Percentiles rank a stretch among this genome's conserved stretches.
Conservation (phyloP, 768 basidiomycete species). For the Asterophora lycoperdoides region DNA sequence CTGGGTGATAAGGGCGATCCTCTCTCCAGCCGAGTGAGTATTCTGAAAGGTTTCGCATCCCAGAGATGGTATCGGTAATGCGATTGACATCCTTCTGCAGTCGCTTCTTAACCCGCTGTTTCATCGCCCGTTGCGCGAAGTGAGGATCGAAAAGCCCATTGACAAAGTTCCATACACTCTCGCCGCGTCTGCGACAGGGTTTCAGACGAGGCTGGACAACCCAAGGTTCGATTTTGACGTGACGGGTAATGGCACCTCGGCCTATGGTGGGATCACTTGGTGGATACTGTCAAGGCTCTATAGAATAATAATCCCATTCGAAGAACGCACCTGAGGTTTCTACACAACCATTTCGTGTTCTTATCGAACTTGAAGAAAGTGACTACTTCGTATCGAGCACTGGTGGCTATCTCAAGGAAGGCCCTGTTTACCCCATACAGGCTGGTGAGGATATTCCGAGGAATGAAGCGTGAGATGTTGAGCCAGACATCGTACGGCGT, state of each 20-base stretch:
- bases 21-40: conserved; percentile 41
- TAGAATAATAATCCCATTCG: neutral
- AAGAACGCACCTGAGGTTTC: conserved; percentile 18
- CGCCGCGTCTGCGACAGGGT: conserved; percentile 25
- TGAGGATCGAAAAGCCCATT: conserved; percentile 27
- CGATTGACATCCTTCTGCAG: conserved; percentile 33
- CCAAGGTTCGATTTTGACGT: conserved; percentile 39
- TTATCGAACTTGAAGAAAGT: conserved; percentile 19
- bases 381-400: conserved; percentile 18
- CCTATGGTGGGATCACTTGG: conserved; percentile 26
- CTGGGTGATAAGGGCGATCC: conserved; percentile 27
- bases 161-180: conserved; percentile 25
- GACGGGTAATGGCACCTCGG: conserved; percentile 26
- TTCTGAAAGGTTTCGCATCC: conserved; percentile 30
- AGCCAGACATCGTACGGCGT: conserved; percentile 23
- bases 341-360: conserved; percentile 20
- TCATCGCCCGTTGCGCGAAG: conserved; percentile 26
- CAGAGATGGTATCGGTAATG: conserved; percentile 29
- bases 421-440: conserved; percentile 21
- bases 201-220: conserved; percentile 31
- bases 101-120: conserved; percentile 31
- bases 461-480: conserved; percentile 17
- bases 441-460: conserved; percentile 12
- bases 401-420: conserved; percentile 18
- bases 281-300: neutral